A percentile compares a stretch with the other conserved stretches of the same genome.
Conservation (phyloP, 768 basidiomycete genomes). For the Mycena polygramma region DNA sequence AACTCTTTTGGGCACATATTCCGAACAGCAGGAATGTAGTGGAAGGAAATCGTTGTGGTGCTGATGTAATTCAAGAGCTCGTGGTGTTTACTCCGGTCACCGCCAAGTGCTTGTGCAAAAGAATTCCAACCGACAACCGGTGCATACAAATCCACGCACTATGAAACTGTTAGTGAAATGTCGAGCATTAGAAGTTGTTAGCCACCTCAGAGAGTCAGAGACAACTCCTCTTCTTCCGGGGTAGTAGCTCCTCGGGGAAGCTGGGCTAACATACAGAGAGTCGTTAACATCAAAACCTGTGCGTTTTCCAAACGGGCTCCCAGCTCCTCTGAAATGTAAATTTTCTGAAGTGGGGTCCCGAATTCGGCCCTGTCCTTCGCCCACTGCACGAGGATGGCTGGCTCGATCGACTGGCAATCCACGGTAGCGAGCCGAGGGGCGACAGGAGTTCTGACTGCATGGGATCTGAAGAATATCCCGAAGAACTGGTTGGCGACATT, state of each 20-base stretch:
- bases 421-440: slow-evolving; percentile 61
- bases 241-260: slow-evolving; percentile 53
- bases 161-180: too few species aligned
- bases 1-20: too few species aligned
- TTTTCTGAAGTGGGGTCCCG: slow-evolving; percentile 60
- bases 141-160: too few species aligned
- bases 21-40: too few species aligned
- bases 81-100: too few species aligned
- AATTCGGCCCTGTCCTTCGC: slow-evolving; percentile 50
- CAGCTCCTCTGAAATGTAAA: slow-evolving; percentile 56
- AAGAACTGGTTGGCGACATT: slow-evolving; percentile 58
- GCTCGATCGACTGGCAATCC: slow-evolving; percentile 58
- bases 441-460: slow-evolving; percentile 42
- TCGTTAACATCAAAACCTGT: slow-evolving; percentile 45
- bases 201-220: neutral
- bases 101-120: too few species aligned
- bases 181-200: too few species aligned
- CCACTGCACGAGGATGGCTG: slow-evolving; percentile 51
- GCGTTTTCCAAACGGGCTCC: slow-evolving; percentile 40
- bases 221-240: slow-evolving; percentile 54
- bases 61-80: too few species aligned
- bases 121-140: too few species aligned
- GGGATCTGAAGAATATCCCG: slow-evolving; percentile 58
- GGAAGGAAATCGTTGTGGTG: too few species aligned
- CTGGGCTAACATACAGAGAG: slow-evolving; percentile 43